Base-by-base conservation (phyloP, 805 yeast genomes). In the Saccharomycopsis malanga region DNA sequence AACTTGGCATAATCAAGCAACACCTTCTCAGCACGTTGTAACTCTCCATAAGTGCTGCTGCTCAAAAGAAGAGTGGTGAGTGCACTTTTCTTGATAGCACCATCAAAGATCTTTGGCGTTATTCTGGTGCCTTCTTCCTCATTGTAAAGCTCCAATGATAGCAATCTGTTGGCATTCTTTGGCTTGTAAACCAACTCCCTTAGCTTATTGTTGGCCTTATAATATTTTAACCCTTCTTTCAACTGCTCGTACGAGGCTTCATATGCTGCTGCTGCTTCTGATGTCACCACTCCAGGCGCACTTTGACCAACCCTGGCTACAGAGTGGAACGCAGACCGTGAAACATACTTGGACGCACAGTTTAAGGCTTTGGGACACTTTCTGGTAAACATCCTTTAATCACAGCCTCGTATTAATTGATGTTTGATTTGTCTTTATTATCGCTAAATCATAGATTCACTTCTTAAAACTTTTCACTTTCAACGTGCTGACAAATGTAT, bases 161-260 rank as follows among this genome's bases (percentile, higher is more conserved):
- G 45, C 36, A 70, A 54, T 42, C 56, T 62, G 24, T 65, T 60
- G 2, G 70, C 62, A 52, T 70, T 69, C 46, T 61, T 66, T 32
- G 66, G 63, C 55, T 72, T 65, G 55, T 70, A 69, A 22, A 70
- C 64, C 39, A 63, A 57, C 4, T 71, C 69, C 57, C 64, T 67
- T 25, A 66, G 43, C 2, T 57, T 48, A 37, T 56, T 60, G 24
- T 60, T 57, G 2, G 70, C 64, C 34, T 58, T 59, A 54, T 62
- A 62, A 53, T 63, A 70, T 18, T 56, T 54, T 44, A 64, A 59
- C 45, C 59, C 67, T 0, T 62, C 56, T 2, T 60, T 59, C n/a
- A 68, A 50, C 49, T 58, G 18, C 15, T 32, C 17, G 36, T 9
- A 32, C 17, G 36, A 7, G 9, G 12, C 36, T 18, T 32, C 18